Base-by-base conservation (phyloP, 306 rosid species). In the Cyclanthera cordifolia region DNA sequence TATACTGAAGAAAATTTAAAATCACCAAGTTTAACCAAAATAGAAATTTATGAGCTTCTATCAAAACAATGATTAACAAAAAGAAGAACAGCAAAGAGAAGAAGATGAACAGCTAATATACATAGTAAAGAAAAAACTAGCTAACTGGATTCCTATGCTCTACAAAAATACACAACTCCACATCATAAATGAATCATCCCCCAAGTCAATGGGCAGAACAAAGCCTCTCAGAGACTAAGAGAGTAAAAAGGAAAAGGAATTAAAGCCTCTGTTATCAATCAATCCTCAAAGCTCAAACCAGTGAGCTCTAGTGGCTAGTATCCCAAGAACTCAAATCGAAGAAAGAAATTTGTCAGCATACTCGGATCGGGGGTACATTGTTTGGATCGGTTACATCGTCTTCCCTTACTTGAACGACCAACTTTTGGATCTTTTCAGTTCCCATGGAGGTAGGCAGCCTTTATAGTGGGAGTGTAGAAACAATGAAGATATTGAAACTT, bases 391-490 rank as follows among this genome's bases (percentile, higher is more conserved):
- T n/a, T 46, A 15, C 6, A 39, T 45, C 11, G 24, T 46, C 51
- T 66, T 46, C 53, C 41, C 37, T 66, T 46, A 66, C 54, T 66
- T 66, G 53, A 46, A 23, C 3, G 54, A 66, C 71, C 71, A 66
- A 46, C 71, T 66, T 46, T 46, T 66, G 8, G 71, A 66, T 43
- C 71, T 46, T 66, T 66, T 66, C 39, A 66, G 51, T 25, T 66
- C 71, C 71, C 71, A 66, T 45, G 71, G 71, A 46, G 71, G 71
- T 46, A 66, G 41, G 71, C 71, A 66, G 41, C 71, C 71, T 66
- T 66, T 66, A 8, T 66, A 66, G 24, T 66, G 71, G 8, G 71
- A 66, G 39, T 66, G 73, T 69, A 69, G 73, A 32, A 69, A 69
- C 61, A 69, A 24, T 49, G 73, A 69, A 28, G 73, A 53, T 28